Evolutionary conservation across 1,284 basidiomycete genomes (phyloP).

Genomic region (Microstroma glucosiphilum): DNA sequence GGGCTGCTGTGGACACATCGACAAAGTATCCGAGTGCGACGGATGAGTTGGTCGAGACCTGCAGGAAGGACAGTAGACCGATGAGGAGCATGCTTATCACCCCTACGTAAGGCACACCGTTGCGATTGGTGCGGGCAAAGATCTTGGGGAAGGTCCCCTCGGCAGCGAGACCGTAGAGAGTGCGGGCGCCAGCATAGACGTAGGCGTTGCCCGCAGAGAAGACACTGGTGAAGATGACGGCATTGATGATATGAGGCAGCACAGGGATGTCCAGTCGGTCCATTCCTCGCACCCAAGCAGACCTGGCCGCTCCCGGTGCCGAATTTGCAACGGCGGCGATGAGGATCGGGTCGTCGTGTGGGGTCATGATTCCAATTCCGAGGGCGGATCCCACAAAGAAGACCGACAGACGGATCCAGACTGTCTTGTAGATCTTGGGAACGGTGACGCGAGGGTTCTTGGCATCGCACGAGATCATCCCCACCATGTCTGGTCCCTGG

Average conservation of each 20-base stretch:
- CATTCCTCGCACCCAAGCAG: constrained; percentile 52
- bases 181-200: constrained; percentile 73
- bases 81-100: constrained; percentile 65
- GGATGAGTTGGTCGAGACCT: constrained; percentile 46
- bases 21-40: constrained; percentile 60
- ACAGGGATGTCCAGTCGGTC: constrained; percentile 52
- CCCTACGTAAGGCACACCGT: constrained; percentile 69
- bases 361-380: too few species aligned
- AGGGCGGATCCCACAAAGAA: too few species aligned
- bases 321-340: too few species aligned
- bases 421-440: too few species aligned
- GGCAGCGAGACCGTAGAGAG: constrained; percentile 64
- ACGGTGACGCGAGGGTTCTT: too few species aligned
- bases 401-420: too few species aligned
- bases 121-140: constrained; percentile 63
- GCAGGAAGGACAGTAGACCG: constrained; percentile 62
- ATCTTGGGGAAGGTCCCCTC: constrained; percentile 68
- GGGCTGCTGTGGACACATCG: constrained; percentile 62
- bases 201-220: constrained; percentile 79
- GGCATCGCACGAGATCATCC: too few species aligned
- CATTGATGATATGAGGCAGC: constrained; percentile 61
- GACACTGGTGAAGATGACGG: constrained; percentile 67
- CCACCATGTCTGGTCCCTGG: too few species aligned
- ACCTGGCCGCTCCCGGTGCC: constrained; percentile 15
- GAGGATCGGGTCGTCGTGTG: too few species aligned